Evolutionary conservation across 1,139 yeast genomes (phyloP), one percentile per base, ranked within the genome.

Genomic region (Yamadazyma pseudoaaseri): DNA sequence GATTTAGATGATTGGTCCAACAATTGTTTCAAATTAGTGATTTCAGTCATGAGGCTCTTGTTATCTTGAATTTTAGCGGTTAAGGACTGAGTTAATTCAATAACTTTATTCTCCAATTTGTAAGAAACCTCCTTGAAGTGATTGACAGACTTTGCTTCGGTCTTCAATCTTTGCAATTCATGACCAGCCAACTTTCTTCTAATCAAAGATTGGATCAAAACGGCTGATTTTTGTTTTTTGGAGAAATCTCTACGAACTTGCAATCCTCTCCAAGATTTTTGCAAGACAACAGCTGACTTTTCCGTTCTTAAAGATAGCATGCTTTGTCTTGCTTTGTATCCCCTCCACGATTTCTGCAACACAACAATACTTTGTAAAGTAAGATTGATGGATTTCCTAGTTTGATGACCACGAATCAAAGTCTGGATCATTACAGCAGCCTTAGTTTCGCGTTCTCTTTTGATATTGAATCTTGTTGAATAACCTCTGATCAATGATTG

Each of bases 101-200:
- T 89, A 16, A 94, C 97, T 70, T 92, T 92, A 61, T 90, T 92
- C 60, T 94, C 98, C 52, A 92, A 75, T 56, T 85, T 81, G 63
- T 87, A 92, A 51, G 95, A 87, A 26, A 87, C 95, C 57, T 92
- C 96, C 60, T 86, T 80, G 68, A 86, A 75, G 54, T 84, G 95
- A 55, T 81, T 83, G 30, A 87, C 95, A 15, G 96, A 86, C 57
- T 87, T 87, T 26, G 97, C 96, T 47, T 92, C 97, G 18, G 72
- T 75, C 56, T 79, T 84, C 55, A 87, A 69, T 41, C 70, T 63
- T 42, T 69, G 65, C 49, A 86, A 76, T 56, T 82, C 82, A 35
- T 68, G 67, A 46, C 69, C 69, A 22, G 98, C 98, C 43, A 73
- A 65, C 44, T 76, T 79, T 51, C 95, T 79, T 67, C 98, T 79